Evolutionary conservation across 73 alveolate species (phyloP).

Genomic region (Halteria grandinella): DNA sequence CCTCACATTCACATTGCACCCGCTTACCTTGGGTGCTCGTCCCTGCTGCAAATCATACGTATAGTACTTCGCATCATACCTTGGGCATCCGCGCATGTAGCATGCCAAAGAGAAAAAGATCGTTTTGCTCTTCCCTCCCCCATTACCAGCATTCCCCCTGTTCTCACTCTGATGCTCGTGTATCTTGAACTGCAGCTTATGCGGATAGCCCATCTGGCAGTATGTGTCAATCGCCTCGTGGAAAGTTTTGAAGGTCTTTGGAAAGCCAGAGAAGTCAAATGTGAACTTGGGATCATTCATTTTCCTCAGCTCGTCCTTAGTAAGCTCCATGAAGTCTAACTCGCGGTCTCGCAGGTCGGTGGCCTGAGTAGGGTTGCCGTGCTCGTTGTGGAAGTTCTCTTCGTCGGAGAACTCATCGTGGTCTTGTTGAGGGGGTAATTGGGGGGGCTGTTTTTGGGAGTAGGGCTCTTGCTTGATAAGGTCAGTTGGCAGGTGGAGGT

Average conservation of each 20-base stretch:
- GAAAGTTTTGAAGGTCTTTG: background rate
- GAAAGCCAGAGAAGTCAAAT: conserved; percentile 10
- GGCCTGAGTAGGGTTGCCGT: too few species aligned
- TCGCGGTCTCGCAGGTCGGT: background rate
- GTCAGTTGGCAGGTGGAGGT: too few species aligned
- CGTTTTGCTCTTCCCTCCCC: background rate
- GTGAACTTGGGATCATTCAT: background rate
- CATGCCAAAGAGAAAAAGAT: background rate
- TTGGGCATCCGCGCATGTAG: conserved; percentile 2
- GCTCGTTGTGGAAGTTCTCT: background rate
- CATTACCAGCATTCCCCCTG: too few species aligned
- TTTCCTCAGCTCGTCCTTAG: background rate
- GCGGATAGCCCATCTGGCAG: background rate
- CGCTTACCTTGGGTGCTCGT: background rate
- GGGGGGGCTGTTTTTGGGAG: background rate
- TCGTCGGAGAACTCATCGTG: conserved; percentile 12
- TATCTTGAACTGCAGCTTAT: conserved; percentile 1
- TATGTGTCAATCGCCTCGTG: conserved; percentile 18
- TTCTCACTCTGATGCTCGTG: conserved; percentile 9
- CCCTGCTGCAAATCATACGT: background rate
- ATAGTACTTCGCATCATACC: conserved; percentile 12
- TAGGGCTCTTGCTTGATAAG: background rate
- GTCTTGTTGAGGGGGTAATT: background rate
- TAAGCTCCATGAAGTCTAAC: background rate
- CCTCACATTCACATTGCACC: conserved; percentile 50